These are phyloP conservation scores for Aspergillus carbonarius DNA, from an alignment of 2,329 filamentous ascomycete genomes.

Conservation along the genomic window DNA sequence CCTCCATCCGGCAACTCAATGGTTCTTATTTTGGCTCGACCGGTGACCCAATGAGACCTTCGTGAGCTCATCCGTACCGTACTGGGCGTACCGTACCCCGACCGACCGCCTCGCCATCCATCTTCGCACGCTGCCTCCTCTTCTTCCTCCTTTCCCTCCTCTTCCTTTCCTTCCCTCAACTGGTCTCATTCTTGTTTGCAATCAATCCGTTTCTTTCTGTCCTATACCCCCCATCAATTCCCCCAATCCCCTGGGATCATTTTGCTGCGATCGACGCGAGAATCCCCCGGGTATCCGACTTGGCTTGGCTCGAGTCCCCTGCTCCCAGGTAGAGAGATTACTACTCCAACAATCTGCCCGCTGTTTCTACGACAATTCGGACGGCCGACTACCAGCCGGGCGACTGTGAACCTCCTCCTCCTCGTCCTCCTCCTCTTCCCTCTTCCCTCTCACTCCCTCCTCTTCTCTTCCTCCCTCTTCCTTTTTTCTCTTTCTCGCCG, in stretches of 20 bases:
- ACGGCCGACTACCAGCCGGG: slow-evolving; percentile 19
- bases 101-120: slow-evolving; percentile 27
- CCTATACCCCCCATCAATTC: neutral
- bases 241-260: neutral
- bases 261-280: slow-evolving; percentile 16
- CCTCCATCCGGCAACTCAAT: neutral
- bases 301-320: slow-evolving; percentile 17
- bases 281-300: slow-evolving; percentile 18
- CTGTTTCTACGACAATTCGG: slow-evolving; percentile 9
- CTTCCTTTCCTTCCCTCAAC: slow-evolving; percentile 6
- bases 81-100: slow-evolving; percentile 11
- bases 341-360: neutral
- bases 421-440: slow-evolving; percentile 1
- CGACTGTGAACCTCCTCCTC: slow-evolving; percentile 14
- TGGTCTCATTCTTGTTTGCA: neutral
- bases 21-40: neutral
- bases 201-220: neutral
- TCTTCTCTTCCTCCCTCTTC: slow-evolving; percentile 2
- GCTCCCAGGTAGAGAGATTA: slow-evolving; percentile 3
- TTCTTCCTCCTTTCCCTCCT: slow-evolving; percentile 10
- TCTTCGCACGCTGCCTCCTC: slow-evolving; percentile 16
- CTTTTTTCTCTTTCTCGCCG: slow-evolving; percentile 13
- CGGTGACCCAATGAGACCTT: slow-evolving; percentile 1
- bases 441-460: neutral
- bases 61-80: neutral